A percentile compares a stretch with the other conserved stretches of the same genome.
Evolutionary conservation across 352 stramenopile genomes (phyloP).

Genomic region (Phytophthora lateralis): DNA sequence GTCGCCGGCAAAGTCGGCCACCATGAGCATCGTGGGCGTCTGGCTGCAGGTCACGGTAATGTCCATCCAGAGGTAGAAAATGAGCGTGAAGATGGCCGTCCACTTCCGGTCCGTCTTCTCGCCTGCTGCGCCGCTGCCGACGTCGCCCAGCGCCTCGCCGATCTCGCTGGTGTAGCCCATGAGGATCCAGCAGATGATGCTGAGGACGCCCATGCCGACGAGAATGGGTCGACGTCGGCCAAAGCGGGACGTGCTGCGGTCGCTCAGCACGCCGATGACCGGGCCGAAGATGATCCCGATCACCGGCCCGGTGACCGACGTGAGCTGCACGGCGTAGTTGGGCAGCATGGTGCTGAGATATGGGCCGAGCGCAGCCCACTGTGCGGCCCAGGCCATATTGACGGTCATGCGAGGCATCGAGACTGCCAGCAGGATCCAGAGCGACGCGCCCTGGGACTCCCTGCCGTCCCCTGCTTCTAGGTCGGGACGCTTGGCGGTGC

Average conservation of each 20-base stretch:
- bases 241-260: slow-evolving; percentile 41
- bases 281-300: slow-evolving; percentile 52
- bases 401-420: slow-evolving; percentile 56
- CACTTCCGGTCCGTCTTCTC: slow-evolving; percentile 31
- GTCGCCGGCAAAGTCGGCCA: slow-evolving; percentile 49
- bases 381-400: slow-evolving; percentile 58
- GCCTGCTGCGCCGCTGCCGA: slow-evolving; percentile 24
- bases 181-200: slow-evolving; percentile 40
- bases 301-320: slow-evolving; percentile 49
- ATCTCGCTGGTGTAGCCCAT: slow-evolving; percentile 45
- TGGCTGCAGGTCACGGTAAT: slow-evolving; percentile 48
- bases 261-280: slow-evolving; percentile 40
- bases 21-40: slow-evolving; percentile 37
- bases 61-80: slow-evolving; percentile 60
- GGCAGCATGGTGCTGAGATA: slow-evolving; percentile 53
- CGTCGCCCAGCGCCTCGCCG: slow-evolving; percentile 25
- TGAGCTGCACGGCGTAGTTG: slow-evolving; percentile 49
- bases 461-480: slow-evolving; percentile 12
- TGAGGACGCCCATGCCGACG: slow-evolving; percentile 30
- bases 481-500: slow-evolving; percentile 23
- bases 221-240: slow-evolving; percentile 49
- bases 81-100: slow-evolving; percentile 36
- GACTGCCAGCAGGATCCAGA: slow-evolving; percentile 44
- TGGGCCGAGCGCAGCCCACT: slow-evolving; percentile 53
- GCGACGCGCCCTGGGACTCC: slow-evolving; percentile 22